These are phyloP conservation scores for Gentiana dahurica DNA, from an alignment of 257 asterid genomes.

Conservation along the genomic window DNA sequence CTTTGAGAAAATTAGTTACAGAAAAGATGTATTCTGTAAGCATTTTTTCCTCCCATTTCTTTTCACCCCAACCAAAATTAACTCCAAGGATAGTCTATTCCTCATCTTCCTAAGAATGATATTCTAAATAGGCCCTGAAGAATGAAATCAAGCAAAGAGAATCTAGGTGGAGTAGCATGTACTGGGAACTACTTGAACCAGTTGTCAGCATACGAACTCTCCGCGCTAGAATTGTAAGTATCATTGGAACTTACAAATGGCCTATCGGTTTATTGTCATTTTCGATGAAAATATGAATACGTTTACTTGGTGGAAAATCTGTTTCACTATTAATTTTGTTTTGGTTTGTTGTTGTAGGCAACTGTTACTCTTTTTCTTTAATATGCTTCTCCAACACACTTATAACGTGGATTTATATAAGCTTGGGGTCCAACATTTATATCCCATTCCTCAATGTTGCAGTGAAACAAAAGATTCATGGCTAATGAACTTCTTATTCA, in stretches of 20 bases:
- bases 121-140: slow-evolving; percentile 61
- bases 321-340: too few relatives aligned
- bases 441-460: too few relatives aligned
- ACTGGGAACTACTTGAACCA: slow-evolving; percentile 87
- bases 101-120: slow-evolving; percentile 14
- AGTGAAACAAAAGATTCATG: too few relatives aligned
- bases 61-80: not conserved
- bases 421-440: too few relatives aligned
- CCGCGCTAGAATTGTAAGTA: slow-evolving; percentile 88
- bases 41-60: slow-evolving; percentile 6
- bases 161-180: slow-evolving; percentile 53
- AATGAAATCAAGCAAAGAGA: slow-evolving; percentile 91
- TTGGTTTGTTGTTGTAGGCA: too few relatives aligned
- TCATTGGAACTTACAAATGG: not conserved
- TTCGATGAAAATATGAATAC: too few relatives aligned
- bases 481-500: too few relatives aligned
- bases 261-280: too few relatives aligned
- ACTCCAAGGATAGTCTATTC: slow-evolving; percentile 5
- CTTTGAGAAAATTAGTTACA: slow-evolving; percentile 68
- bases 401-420: too few relatives aligned
- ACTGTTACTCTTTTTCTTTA: too few relatives aligned
- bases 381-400: too few relatives aligned
- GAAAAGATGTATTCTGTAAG: slow-evolving; percentile 94
- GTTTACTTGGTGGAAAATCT: too few relatives aligned
- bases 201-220: slow-evolving; percentile 65